Conservation (phyloP, 768 basidiomycete species). For the Auricularia sp. region DNA sequence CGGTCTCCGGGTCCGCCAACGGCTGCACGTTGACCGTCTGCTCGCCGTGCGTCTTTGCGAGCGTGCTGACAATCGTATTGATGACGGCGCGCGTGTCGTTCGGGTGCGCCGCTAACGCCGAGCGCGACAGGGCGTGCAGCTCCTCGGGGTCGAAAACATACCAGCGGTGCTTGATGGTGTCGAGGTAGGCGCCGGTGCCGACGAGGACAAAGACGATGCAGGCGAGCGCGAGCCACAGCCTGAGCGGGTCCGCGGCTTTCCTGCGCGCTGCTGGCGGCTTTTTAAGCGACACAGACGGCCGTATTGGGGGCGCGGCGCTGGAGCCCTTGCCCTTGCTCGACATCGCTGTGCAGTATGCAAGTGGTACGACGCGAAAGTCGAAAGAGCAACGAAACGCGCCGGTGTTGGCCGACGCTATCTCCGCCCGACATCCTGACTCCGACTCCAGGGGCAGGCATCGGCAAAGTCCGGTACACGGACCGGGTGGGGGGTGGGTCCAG, state of each 20-base stretch:
- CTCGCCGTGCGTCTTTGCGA: constrained; percentile 61
- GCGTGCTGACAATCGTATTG: constrained; percentile 69
- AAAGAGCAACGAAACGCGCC: no score
- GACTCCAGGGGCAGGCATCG: no score
- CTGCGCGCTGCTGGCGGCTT: not conserved
- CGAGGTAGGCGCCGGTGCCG: constrained; percentile 40
- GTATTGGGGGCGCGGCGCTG: not conserved
- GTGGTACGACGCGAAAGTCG: no score
- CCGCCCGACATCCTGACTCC: no score
- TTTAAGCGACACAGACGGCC: not conserved
- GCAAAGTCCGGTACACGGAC: no score
- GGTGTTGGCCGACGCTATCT: no score
- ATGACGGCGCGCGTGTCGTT: constrained; percentile 67
- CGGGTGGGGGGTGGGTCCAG: no score
- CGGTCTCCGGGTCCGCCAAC: no score
- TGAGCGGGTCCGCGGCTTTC: constrained; percentile 7
- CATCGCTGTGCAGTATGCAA: not conserved
- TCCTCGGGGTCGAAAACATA: constrained; percentile 71
- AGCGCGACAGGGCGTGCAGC: constrained; percentile 64
- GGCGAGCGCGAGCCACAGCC: constrained; percentile 26
- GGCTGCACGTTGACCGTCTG: constrained; percentile 19
- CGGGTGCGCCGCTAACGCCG: constrained; percentile 57
- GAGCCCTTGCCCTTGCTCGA: not conserved
- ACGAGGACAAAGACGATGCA: constrained; percentile 20
- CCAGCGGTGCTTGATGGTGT: constrained; percentile 73